Evolutionary conservation across 805 yeast genomes (phyloP), one percentile per base, ranked within the genome.

Genomic region (Scheffersomyces stipitis): DNA sequence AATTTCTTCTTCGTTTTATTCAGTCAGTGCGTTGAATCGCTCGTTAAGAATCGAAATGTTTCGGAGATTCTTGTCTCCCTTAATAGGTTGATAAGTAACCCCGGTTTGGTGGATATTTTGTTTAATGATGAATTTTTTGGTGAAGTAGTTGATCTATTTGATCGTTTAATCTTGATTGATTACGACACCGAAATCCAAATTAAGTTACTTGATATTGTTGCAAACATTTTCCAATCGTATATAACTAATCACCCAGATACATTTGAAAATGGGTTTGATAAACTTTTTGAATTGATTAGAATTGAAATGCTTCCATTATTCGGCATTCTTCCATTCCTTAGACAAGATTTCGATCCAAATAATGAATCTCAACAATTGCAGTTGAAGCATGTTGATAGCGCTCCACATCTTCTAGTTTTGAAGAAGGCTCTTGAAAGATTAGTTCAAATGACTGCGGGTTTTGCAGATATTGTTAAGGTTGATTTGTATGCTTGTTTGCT

Each of bases 11-110:
- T 87, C 53, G 82, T 89, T 20, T 58, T 90, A 27, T 86, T 84
- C 62, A 86, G 96, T 8, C 85, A 86, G 47, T 87, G 96, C 55
- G 71, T 89, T 32, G 95, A 86, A 48, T 76, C 83, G 0, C 67
- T 89, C 42, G 73, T 83, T 13, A 62, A 53, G 36, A 64, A 64
- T 32, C 75, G 73, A 33, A 55, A 66, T 35, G 75, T 81, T 3
- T 51, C 75, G 9, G 64, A 65, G 2, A 80, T 84, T 0, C 57
- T 90, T 41, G 64, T 62, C 1, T 63, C 70, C 0, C 49, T 66
- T 38, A 57, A 56, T 23, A 71, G 78, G 37, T 65, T 89, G 13
- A 66, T 87, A 22, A 74, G 70, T 31, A 75, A 80, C 27, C 65
- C 76, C 2, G 71, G 78, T 3, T 71, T 86, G 12, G 74, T 83